Conservation (phyloP, 805 yeast species). For the Starmerella gropengiesseri region DNA sequence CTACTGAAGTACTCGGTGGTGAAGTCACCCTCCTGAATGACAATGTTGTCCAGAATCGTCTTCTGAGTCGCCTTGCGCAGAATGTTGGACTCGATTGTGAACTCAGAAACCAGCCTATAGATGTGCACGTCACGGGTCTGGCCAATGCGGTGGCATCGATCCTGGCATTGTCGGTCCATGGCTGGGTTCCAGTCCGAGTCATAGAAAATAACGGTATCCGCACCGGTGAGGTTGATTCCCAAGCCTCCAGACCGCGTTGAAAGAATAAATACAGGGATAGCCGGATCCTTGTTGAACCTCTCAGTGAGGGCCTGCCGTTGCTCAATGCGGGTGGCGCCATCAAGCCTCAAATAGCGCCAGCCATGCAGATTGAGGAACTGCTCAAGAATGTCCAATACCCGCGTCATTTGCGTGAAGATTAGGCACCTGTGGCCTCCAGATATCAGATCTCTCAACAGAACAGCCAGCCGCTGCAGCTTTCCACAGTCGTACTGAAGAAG, state of each 20-base stretch:
- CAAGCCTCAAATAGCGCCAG: constrained; percentile 84
- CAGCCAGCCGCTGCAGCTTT: constrained; percentile 76
- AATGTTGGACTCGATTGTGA: constrained; percentile 90
- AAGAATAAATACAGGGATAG: constrained; percentile 80
- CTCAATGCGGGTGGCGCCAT: constrained; percentile 95
- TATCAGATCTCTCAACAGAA: constrained; percentile 61
- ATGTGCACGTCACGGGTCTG: constrained; percentile 97
- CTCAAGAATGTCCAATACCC: constrained; percentile 84
- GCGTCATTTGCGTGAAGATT: constrained; percentile 97
- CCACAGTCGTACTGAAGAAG: constrained; percentile 93
- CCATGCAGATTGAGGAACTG: constrained; percentile 92
- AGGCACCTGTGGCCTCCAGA: constrained; percentile 87
- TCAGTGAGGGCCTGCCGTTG: constrained; percentile 93
- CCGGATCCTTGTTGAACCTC: constrained; percentile 74
- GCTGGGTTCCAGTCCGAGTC: constrained; percentile 99
- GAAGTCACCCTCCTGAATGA: constrained; percentile 95
- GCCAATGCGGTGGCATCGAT: constrained; percentile 97
- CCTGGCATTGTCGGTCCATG: constrained; percentile 98
- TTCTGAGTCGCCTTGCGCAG: constrained; percentile 90
- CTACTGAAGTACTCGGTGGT: constrained; percentile 92
- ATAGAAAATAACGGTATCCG: constrained; percentile 95
- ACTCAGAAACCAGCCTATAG: constrained; percentile 89
- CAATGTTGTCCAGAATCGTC: constrained; percentile 83
- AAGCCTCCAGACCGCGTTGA: constrained; percentile 97
- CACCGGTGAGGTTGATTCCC: constrained; percentile 96